A percentile compares a stretch with the other conserved stretches of the same genome.
Evolutionary conservation across 495 filamentous ascomycete species (phyloP).

Genomic region (Xylaria venustula): DNA sequence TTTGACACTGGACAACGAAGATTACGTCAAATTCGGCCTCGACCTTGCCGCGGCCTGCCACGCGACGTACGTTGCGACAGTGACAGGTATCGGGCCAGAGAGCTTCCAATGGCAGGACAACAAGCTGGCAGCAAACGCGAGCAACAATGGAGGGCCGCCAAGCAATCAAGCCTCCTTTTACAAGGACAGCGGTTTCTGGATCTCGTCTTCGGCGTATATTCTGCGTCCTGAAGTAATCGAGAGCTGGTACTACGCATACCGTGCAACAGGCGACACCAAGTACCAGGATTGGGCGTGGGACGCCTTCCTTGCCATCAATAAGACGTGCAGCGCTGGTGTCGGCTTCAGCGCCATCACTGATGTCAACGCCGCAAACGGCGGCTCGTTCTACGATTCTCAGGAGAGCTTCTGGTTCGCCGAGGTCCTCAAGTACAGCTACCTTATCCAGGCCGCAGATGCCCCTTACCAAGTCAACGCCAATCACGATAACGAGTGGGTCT

Average conservation of each 20-base stretch:
- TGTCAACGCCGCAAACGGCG: constrained; percentile 65
- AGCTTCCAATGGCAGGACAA: constrained; percentile 66
- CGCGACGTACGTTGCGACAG: constrained; percentile 66
- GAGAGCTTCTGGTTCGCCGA: constrained; percentile 93
- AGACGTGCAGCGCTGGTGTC: constrained; percentile 58
- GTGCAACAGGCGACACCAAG: constrained; percentile 67
- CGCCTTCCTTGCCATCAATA: constrained; percentile 69
- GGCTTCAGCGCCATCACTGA: constrained; percentile 66
- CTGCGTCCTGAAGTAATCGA: constrained; percentile 86
- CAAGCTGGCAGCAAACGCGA: constrained; percentile 31
- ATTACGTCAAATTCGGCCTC: constrained; percentile 74
- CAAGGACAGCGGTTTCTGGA: constrained; percentile 68
- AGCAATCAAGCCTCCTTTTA: constrained; percentile 57
- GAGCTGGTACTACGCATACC: constrained; percentile 85
- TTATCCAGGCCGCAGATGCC: constrained; percentile 64
- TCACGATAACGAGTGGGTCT: constrained; percentile 66
- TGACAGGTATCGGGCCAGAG: constrained; percentile 79
- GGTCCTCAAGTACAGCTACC: constrained; percentile 80
- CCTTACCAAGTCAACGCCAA: constrained; percentile 63
- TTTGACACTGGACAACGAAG: constrained; percentile 57
- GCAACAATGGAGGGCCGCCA: constrained; percentile 42
- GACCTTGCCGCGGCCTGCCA: constrained; percentile 71
- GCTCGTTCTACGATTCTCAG: constrained; percentile 64
- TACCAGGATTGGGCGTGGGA: constrained; percentile 87
- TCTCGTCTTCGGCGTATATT: constrained; percentile 59